Percentiles rank a stretch among this genome's conserved stretches.
These are phyloP conservation scores for Salix brachista DNA, from an alignment of 345 rosid genomes.

Conservation along the genomic window DNA sequence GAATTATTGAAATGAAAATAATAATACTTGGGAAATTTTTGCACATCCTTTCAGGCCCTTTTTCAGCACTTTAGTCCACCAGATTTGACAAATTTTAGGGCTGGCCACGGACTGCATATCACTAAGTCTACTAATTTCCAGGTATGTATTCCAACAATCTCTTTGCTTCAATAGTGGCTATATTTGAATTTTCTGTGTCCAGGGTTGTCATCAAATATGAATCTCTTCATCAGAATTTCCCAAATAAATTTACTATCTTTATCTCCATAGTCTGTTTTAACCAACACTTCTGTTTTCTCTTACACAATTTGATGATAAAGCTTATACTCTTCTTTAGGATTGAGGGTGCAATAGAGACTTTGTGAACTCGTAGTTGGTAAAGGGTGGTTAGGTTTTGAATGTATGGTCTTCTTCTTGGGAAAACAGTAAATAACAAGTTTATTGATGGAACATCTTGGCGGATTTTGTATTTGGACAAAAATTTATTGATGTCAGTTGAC, in stretches of 20 bases:
- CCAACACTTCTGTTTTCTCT: neutral
- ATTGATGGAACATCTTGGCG: too few species aligned
- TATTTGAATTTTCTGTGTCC: neutral
- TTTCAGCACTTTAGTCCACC: slow-evolving; percentile 17
- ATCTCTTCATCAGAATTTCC: too few species aligned
- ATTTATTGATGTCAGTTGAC: too few species aligned
- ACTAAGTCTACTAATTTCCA: slow-evolving; percentile 19
- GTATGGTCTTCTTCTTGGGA: neutral
- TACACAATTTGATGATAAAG: neutral
- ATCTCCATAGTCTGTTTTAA: neutral
- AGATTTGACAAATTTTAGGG: slow-evolving; percentile 11
- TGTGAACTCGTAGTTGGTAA: neutral
- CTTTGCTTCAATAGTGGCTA: neutral
- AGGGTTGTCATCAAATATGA: neutral
- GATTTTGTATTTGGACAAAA: too few species aligned
- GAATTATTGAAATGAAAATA: neutral
- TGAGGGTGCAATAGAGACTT: neutral
- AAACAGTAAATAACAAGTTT: neutral
- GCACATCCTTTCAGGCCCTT: slow-evolving; percentile 19
- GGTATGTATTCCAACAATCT: slow-evolving; percentile 27
- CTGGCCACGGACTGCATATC: slow-evolving; percentile 10
- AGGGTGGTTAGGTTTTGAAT: neutral
- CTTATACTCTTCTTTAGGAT: neutral
- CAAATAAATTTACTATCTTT: too few species aligned
- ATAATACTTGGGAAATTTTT: neutral